Conservation (phyloP, 768 basidiomycete genomes). For the Mycena indigotica region DNA sequence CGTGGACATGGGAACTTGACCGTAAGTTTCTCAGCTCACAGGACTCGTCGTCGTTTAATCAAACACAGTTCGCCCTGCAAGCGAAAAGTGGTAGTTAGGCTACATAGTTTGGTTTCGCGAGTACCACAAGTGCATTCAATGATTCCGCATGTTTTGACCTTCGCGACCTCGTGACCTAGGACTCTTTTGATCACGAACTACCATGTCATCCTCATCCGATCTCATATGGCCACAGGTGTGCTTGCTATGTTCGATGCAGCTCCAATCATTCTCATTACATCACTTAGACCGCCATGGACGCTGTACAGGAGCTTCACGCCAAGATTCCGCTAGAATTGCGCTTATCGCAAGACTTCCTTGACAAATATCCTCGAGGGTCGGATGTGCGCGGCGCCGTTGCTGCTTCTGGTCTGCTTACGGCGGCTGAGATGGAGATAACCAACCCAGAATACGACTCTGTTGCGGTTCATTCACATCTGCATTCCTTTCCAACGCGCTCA, state of each 20-base stretch:
- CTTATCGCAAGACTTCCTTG: slow-evolving; percentile 14
- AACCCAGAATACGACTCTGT: slow-evolving; percentile 36
- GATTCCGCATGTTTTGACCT: not conserved
- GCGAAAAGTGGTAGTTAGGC: slow-evolving; percentile 49
- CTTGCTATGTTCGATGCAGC: not conserved
- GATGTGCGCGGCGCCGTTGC: slow-evolving; percentile 36
- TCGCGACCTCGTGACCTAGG: not conserved
- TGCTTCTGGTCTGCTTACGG: slow-evolving; percentile 33
- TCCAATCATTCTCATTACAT: not conserved
- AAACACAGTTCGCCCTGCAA: slow-evolving; percentile 36
- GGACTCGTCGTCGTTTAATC: not conserved
- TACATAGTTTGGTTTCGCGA: no score
- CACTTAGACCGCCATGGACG: slow-evolving; percentile 16
- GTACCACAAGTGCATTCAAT: no score
- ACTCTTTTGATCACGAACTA: not conserved
- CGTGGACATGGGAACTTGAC: slow-evolving; percentile 82
- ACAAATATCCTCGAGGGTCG: slow-evolving; percentile 21
- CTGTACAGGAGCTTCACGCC: slow-evolving; percentile 16
- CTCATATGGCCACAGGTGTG: not conserved
- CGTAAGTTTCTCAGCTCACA: slow-evolving; percentile 47
- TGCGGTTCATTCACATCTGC: slow-evolving; percentile 19
- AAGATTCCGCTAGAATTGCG: slow-evolving; percentile 17
- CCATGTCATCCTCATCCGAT: not conserved
- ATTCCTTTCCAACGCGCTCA: no score
- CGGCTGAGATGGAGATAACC: slow-evolving; percentile 37